Conservation (phyloP, 2,329 filamentous ascomycete genomes). For the Cercospora sojina region DNA sequence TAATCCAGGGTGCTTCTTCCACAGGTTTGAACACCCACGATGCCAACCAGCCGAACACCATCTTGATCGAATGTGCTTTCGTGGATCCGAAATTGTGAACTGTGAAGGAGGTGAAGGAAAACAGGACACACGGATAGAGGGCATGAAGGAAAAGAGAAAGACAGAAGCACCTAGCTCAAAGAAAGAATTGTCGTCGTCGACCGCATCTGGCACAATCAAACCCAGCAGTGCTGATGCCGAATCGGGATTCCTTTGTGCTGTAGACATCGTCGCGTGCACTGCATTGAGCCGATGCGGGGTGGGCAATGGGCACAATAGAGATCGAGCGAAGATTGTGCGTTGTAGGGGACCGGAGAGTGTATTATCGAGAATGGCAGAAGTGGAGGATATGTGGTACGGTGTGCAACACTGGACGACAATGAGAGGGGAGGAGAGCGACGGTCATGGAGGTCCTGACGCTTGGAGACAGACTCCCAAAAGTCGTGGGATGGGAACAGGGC, state of each 20-base stretch:
- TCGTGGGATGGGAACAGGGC: not conserved
- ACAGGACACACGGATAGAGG: not conserved
- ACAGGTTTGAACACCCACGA: not conserved
- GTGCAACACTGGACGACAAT: not conserved
- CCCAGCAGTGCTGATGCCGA: not conserved
- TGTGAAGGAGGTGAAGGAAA: not conserved
- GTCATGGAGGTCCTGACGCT: not conserved
- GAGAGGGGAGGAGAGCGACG: not conserved
- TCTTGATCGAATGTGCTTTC: not conserved
- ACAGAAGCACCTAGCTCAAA: not conserved
- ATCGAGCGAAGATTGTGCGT: not conserved
- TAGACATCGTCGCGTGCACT: not conserved
- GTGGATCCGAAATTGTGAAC: not conserved
- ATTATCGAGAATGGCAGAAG: not conserved
- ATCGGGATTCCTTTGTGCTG: not conserved
- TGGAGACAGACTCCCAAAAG: not conserved
- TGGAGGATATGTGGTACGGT: not conserved
- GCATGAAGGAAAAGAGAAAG: not conserved
- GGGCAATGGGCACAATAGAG: not conserved
- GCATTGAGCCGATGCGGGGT: not conserved
- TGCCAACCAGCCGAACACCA: not conserved
- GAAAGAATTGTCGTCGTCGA: not conserved
- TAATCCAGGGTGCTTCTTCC: not conserved
- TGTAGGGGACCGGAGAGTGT: not conserved
- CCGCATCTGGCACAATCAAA: conserved; percentile 2